phyloP scores from a whole-genome alignment of 106 monocot genomes.

The Gastrodia elata region DNA sequence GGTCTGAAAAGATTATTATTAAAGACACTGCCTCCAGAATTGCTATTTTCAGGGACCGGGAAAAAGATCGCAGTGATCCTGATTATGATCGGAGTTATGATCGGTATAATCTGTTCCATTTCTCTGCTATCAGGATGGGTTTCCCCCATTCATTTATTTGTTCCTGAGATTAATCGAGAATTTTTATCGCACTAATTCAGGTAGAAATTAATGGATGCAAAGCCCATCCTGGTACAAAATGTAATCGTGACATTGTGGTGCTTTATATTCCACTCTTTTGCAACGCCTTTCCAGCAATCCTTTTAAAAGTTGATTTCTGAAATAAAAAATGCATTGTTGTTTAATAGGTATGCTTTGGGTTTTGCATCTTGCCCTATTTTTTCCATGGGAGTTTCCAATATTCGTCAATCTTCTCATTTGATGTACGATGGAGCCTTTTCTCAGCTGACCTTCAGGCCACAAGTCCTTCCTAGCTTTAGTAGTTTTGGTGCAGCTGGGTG shows the following conservation, averaged over 20 bases:
- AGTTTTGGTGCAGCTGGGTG: constrained; percentile 24
- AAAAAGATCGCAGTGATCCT: constrained; percentile 79
- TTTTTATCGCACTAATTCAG: too few species aligned
- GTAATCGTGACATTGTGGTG: too few species aligned
- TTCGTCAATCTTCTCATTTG: constrained; percentile 30
- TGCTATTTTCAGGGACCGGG: constrained; percentile 74
- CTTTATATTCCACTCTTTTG: too few species aligned
- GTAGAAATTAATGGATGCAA: too few species aligned
- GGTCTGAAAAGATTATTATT: constrained; percentile 19
- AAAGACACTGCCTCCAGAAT: constrained; percentile 37
- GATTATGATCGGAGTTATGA: constrained; percentile 85
- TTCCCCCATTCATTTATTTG: too few species aligned
- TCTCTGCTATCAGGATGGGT: too few species aligned
- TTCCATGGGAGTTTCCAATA: constrained; percentile 22
- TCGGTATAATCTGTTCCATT: constrained; percentile 26
- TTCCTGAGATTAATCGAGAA: too few species aligned
- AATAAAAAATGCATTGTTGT: neutral
- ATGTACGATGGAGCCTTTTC: constrained; percentile 40
- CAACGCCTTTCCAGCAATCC: neutral
- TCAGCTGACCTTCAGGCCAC: constrained; percentile 26
- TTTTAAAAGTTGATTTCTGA: neutral
- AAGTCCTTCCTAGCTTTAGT: constrained; percentile 6
- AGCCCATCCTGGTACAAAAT: too few species aligned
- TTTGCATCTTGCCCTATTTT: constrained; percentile 28
- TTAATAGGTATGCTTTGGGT: constrained; percentile 51